Evolutionary conservation across 2,329 filamentous ascomycete species (phyloP).

Genomic region (Fusarium acutatum): DNA sequence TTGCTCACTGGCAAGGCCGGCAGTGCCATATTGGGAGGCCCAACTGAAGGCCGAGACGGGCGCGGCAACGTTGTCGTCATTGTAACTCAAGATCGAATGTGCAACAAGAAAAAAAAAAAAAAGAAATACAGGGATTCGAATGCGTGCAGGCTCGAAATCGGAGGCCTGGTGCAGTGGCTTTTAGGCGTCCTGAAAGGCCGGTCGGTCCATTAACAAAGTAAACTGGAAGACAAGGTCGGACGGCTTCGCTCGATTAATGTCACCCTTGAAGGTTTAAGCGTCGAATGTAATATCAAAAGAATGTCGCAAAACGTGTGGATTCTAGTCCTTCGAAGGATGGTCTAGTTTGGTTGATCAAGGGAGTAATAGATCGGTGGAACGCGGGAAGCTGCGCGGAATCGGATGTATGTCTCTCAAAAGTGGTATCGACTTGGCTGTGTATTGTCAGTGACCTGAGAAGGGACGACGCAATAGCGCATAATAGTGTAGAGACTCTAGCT

Average conservation of each 20-base stretch:
- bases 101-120: conserved; percentile 7
- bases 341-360: conserved; percentile 29
- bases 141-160: conserved; percentile 27
- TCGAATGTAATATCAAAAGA: neutral
- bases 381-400: conserved; percentile 28
- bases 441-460: conserved; percentile 30
- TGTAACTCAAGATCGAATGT: conserved; percentile 7
- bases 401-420: conserved; percentile 21
- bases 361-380: conserved; percentile 32
- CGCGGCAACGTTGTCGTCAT: conserved; percentile 69
- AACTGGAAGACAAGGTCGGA: conserved; percentile 4
- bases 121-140: conserved; percentile 10
- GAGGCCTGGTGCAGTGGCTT: conserved; percentile 35
- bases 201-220: conserved; percentile 44
- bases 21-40: conserved; percentile 75
- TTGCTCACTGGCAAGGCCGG: conserved; percentile 79
- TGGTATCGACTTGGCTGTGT: conserved; percentile 31
- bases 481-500: conserved; percentile 13
- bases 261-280: conserved; percentile 2
- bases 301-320: conserved; percentile 15
- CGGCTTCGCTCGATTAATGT: conserved; percentile 27
- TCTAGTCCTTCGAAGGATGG: conserved; percentile 19
- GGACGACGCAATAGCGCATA: conserved; percentile 18
- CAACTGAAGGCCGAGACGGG: conserved; percentile 72
- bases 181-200: conserved; percentile 30